Evolutionary conservation across 225 moss, liverwort and hornwort species (phyloP), one percentile per base, ranked within the genome.

Genomic region (Bryum argenteum): DNA sequence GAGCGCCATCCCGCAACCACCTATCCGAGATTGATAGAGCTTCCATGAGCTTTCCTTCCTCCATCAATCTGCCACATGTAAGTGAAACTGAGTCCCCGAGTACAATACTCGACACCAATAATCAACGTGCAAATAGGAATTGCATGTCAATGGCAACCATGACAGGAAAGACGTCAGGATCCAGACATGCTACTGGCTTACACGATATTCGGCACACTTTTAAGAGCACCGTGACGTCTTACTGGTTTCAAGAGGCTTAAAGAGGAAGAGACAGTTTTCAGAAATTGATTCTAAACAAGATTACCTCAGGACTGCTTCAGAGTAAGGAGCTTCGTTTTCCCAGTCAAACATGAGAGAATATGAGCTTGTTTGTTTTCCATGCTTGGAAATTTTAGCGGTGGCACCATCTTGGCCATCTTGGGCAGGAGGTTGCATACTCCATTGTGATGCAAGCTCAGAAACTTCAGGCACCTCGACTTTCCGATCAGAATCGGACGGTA

Each of bases 21-120:
- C 89, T 86, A 79, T 99, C 98, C 37, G 98, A 92, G 63, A 94
- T 80, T 44, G 94, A 92, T 67, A 99, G 77, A 37, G 98, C 98
- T 77, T 94, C 98, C 72, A 93, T 85, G 61, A 99, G 71, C 71
- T 94, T 99, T 54, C 92, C 92, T 71, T 94, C 92, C 65, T 91
- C 89, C 73, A 91, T 91, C 66, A 94, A 84, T 77, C 98, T 99
- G 94, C 74, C 79, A 66, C 55, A 71, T 45, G 21, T 19, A 70
- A 65, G n/a, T 57, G 65, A 23, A 22, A 50, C 8, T 47, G 57
- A 83, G 48, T 66, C 21, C 66, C 42, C 45, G 33, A 56, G 41
- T 26, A 72, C 28, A 54, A 28, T 52, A 57, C 38, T 68, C 39
- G 54, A 28, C 57, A 55, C 37, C 28, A 61, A 74, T 38, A 43